These are phyloP conservation scores for Raphanus sativus DNA, from an alignment of 345 rosid genomes.

Conservation along the genomic window DNA sequence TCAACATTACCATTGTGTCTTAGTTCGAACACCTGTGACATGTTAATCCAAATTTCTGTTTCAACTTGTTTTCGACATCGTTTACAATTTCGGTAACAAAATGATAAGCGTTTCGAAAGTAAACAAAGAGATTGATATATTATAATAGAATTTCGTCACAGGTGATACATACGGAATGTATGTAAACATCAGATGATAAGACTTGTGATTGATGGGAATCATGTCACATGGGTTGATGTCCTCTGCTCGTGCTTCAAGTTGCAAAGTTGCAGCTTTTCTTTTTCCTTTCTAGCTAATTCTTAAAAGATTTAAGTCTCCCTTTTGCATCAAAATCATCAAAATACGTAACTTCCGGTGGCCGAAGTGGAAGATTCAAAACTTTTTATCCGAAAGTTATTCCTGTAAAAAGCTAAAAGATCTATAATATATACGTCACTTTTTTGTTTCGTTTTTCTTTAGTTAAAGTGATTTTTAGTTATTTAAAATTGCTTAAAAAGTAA, in stretches of 20 bases:
- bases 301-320: conserved; percentile 13
- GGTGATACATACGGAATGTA: conserved; percentile 16
- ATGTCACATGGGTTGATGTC: conserved; percentile 41
- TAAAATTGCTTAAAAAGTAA: background rate
- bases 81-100: background rate
- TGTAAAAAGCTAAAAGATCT: background rate
- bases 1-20: background rate
- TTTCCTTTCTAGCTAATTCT: conserved; percentile 13
- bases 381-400: background rate
- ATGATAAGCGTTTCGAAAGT: background rate
- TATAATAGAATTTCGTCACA: background rate
- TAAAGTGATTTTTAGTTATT: background rate
- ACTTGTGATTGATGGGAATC: conserved; percentile 37
- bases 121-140: background rate
- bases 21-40: background rate
- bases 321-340: conserved; percentile 37
- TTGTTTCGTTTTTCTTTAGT: background rate
- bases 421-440: conserved; percentile 1
- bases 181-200: conserved; percentile 30
- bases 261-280: conserved; percentile 37
- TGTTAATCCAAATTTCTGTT: background rate
- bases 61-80: background rate
- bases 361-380: conserved; percentile 11
- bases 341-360: conserved; percentile 11
- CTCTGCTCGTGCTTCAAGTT: conserved; percentile 30